Evolutionary conservation across 139 green algal species (phyloP).

Genomic region (Raphidocelis subcapitata): DNA sequence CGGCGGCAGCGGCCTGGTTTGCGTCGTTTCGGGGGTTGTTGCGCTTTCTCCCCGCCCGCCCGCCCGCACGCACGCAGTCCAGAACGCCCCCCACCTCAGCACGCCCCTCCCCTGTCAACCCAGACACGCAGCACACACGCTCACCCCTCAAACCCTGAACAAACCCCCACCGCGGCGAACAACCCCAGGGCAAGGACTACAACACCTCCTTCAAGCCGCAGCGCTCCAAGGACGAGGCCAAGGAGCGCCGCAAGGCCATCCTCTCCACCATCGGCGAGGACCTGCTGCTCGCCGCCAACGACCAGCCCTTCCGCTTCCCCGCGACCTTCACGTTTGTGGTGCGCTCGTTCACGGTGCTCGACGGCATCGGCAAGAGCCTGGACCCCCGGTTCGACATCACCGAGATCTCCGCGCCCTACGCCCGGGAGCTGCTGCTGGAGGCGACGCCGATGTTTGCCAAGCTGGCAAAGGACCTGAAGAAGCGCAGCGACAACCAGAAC

Average conservation of each 20-base stretch:
- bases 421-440: constrained; percentile 82
- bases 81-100: too few relatives aligned
- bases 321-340: constrained; percentile 97
- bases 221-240: constrained; percentile 77
- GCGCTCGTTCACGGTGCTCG: constrained; percentile 89
- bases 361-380: constrained; percentile 97
- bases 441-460: constrained; percentile 41
- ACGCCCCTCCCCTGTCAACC: too few relatives aligned
- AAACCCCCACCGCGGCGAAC: too few relatives aligned
- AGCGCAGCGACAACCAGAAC: constrained; percentile 67
- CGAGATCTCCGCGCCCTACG: constrained; percentile 95
- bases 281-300: constrained; percentile 82
- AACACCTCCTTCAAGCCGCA: constrained; percentile 80
- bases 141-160: too few relatives aligned
- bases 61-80: too few relatives aligned
- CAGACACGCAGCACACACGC: too few relatives aligned
- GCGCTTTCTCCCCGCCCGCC: too few relatives aligned
- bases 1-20: not conserved
- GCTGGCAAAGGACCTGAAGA: constrained; percentile 62
- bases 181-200: constrained; percentile 64
- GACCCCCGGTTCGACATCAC: constrained; percentile 97
- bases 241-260: constrained; percentile 83
- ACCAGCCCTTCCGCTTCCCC: constrained; percentile 96
- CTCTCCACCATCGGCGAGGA: constrained; percentile 87
- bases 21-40: too few relatives aligned